Evolutionary conservation across 2,329 filamentous ascomycete species (phyloP).

Genomic region (Didymella sp.): DNA sequence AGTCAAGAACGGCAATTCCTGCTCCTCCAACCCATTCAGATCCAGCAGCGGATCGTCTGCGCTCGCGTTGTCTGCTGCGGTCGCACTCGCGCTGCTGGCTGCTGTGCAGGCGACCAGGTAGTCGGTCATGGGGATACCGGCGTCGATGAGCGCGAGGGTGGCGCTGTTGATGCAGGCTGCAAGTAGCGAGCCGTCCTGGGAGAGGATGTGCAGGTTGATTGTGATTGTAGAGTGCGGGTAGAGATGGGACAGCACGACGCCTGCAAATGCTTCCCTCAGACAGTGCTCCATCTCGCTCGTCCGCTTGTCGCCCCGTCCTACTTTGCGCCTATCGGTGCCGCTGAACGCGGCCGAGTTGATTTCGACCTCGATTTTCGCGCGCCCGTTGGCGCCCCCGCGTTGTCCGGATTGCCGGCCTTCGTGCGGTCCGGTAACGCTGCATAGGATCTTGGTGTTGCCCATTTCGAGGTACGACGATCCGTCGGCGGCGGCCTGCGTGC

Average conservation of each 20-base stretch:
- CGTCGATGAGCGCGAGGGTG: slow-evolving; percentile 90
- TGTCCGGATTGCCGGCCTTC: slow-evolving; percentile 67
- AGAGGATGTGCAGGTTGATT: slow-evolving; percentile 84
- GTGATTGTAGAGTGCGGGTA: slow-evolving; percentile 88
- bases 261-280: slow-evolving; percentile 76
- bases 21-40: slow-evolving; percentile 79
- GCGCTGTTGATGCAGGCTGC: slow-evolving; percentile 90
- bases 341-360: slow-evolving; percentile 88
- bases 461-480: slow-evolving; percentile 94
- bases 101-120: slow-evolving; percentile 89
- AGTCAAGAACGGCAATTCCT: slow-evolving; percentile 87
- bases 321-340: slow-evolving; percentile 78
- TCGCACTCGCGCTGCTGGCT: slow-evolving; percentile 69
- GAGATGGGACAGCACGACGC: slow-evolving; percentile 81
- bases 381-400: slow-evolving; percentile 55
- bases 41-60: slow-evolving; percentile 79
- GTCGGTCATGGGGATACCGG: slow-evolving; percentile 92
- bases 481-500: slow-evolving; percentile 89
- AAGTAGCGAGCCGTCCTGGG: slow-evolving; percentile 87
- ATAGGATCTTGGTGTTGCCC: slow-evolving; percentile 97
- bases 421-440: slow-evolving; percentile 83
- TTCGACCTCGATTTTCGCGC: slow-evolving; percentile 77
- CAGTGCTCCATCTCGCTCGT: slow-evolving; percentile 81
- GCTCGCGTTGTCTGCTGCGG: slow-evolving; percentile 64
- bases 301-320: slow-evolving; percentile 65